Evolutionary conservation across 2,329 filamentous ascomycete species (phyloP).

Genomic region (Verticillium nubilum): DNA sequence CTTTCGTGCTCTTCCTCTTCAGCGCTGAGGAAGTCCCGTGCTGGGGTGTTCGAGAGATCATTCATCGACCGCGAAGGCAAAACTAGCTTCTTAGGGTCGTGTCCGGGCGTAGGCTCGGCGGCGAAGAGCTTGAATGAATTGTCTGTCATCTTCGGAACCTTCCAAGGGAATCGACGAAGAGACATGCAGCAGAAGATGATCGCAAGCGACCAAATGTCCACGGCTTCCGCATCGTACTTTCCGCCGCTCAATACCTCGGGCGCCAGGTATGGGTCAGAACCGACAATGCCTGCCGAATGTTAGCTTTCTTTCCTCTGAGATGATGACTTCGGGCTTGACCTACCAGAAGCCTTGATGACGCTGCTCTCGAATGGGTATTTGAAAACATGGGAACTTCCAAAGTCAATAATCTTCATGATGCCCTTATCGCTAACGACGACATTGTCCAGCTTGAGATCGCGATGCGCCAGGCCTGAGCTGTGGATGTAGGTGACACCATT

Average conservation of each 20-base stretch:
- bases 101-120: conserved; percentile 72
- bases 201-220: conserved; percentile 95
- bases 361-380: conserved; percentile 94
- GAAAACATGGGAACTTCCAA: conserved; percentile 95
- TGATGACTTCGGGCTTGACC: conserved; percentile 21
- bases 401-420: conserved; percentile 99
- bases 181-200: conserved; percentile 99
- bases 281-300: conserved; percentile 51
- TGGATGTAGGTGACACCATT: conserved; percentile 93
- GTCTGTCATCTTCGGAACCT: conserved; percentile 83
- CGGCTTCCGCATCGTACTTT: conserved; percentile 88
- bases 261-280: conserved; percentile 91
- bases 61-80: conserved; percentile 38
- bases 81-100: conserved; percentile 51
- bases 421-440: conserved; percentile 94
- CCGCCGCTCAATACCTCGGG: conserved; percentile 93
- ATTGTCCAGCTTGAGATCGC: conserved; percentile 95
- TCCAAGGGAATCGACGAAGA: conserved; percentile 91
- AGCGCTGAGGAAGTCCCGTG: conserved; percentile 30
- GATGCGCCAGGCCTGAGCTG: conserved; percentile 88
- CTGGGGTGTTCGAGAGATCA: conserved; percentile 32
- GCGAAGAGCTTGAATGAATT: conserved; percentile 95
- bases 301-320: not conserved
- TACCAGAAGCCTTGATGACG: conserved; percentile 75
- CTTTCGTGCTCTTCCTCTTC: conserved; percentile 25